Evolutionary conservation across 345 rosid genomes (phyloP).

Genomic region (Brassica incana): DNA sequence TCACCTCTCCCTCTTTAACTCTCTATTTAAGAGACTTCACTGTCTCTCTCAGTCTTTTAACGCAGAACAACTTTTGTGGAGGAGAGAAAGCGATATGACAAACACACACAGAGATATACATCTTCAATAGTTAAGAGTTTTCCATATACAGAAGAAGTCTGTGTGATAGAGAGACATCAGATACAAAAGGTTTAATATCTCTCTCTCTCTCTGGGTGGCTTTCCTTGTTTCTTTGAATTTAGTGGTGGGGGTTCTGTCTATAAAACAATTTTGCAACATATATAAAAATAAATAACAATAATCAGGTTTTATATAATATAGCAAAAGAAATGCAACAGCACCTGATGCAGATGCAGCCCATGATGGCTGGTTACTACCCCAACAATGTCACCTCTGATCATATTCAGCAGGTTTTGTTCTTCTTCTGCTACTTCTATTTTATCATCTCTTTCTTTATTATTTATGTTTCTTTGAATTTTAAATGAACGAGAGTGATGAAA

Average conservation of each 20-base stretch:
- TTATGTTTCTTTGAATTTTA: conserved; percentile 4
- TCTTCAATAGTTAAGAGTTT: conserved; percentile 42
- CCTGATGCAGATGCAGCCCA: conserved; percentile 99
- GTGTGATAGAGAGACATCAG: conserved; percentile 19
- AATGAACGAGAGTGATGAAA: neutral
- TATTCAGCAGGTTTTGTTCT: conserved; percentile 82
- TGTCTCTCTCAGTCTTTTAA: conserved; percentile 45
- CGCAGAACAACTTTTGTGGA: conserved; percentile 39
- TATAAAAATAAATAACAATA: conserved; percentile 1
- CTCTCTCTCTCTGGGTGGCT: conserved; percentile 18
- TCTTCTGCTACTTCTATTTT: conserved; percentile 9
- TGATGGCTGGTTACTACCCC: conserved; percentile 99
- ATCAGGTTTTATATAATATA: conserved; percentile 45
- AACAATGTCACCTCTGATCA: conserved; percentile 99
- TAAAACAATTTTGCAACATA: neutral
- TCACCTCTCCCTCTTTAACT: conserved; percentile 18
- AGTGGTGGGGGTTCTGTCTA: conserved; percentile 41
- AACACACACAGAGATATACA: conserved; percentile 32
- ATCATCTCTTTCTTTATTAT: conserved; percentile 12
- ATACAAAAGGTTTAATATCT: conserved; percentile 27
- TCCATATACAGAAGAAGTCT: conserved; percentile 40
- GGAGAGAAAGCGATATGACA: conserved; percentile 39
- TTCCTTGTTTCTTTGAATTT: conserved; percentile 38
- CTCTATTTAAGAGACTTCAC: conserved; percentile 43
- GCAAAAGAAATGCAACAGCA: conserved; percentile 91